Evolutionary conservation across 257 asterid genomes (phyloP).

Genomic region (Solanum sparsipilum): DNA sequence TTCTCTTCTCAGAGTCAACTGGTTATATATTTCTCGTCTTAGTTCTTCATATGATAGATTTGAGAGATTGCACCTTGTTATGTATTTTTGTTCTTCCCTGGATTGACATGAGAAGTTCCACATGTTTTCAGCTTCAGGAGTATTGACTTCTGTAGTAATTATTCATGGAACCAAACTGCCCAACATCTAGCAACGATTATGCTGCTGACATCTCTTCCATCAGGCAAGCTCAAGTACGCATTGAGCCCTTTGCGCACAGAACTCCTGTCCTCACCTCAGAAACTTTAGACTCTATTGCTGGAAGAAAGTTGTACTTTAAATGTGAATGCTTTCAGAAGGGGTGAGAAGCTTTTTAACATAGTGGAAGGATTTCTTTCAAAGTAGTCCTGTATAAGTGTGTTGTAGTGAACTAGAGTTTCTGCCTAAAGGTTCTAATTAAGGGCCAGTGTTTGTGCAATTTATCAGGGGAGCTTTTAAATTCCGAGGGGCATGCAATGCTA

Average conservation of each 20-base stretch:
- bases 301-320: constrained; percentile 66
- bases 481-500: constrained; percentile 95
- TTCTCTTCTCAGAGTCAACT: background rate
- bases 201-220: constrained; percentile 80
- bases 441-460: background rate
- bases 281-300: constrained; percentile 60
- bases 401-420: background rate
- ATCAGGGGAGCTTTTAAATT: constrained; percentile 87
- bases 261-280: constrained; percentile 72
- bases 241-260: constrained; percentile 38
- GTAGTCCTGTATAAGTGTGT: background rate
- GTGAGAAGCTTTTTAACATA: constrained; percentile 29
- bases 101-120: background rate
- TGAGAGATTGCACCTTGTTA: background rate
- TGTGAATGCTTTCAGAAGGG: constrained; percentile 97
- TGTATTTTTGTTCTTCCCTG: background rate
- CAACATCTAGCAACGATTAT: constrained; percentile 24
- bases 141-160: background rate
- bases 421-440: background rate
- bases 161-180: constrained; percentile 44
- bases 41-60: background rate
- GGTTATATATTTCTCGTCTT: background rate
- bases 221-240: constrained; percentile 57
- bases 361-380: background rate
- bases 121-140: background rate